Conservation (phyloP, 805 yeast genomes). For the Saccharomycopsis sp. region DNA sequence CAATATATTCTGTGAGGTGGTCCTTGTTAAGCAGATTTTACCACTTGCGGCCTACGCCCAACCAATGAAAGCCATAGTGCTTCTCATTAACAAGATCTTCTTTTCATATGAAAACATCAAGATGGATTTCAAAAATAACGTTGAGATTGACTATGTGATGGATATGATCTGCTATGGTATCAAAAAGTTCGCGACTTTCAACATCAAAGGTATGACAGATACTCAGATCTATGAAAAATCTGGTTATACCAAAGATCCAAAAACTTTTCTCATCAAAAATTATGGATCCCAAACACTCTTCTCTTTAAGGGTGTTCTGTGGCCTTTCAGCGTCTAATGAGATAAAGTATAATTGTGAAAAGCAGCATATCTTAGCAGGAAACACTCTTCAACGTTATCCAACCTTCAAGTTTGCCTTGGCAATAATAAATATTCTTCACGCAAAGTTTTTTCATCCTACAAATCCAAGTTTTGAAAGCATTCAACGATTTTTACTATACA, state of each 20-base stretch:
- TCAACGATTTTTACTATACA: constrained; percentile 4
- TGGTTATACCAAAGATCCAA: constrained; percentile 40
- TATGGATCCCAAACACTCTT: constrained; percentile 23
- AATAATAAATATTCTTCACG: constrained; percentile 7
- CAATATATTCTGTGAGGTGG: constrained; percentile 1
- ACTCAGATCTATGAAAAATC: constrained; percentile 30
- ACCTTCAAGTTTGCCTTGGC: constrained; percentile 10
- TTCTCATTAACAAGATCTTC: background rate
- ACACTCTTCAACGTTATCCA: constrained; percentile 8
- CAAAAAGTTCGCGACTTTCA: constrained; percentile 3
- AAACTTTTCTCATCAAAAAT: constrained; percentile 33
- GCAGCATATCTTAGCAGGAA: constrained; percentile 9
- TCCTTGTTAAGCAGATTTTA: constrained; percentile 3
- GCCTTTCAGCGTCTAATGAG: constrained; percentile 1
- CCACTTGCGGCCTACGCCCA: constrained; percentile 8
- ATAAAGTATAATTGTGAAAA: constrained; percentile 3
- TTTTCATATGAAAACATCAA: background rate
- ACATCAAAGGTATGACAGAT: constrained; percentile 7
- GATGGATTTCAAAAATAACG: background rate
- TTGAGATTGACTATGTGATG: constrained; percentile 1
- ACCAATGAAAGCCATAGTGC: background rate
- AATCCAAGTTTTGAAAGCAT: constrained; percentile 12
- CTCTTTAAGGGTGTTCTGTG: constrained; percentile 1
- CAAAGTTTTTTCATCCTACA: constrained; percentile 7
- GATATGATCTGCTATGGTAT: constrained; percentile 2